Conservation (phyloP, 2,329 filamentous ascomycete species). For the Paracorniculantispora psalliotae region DNA sequence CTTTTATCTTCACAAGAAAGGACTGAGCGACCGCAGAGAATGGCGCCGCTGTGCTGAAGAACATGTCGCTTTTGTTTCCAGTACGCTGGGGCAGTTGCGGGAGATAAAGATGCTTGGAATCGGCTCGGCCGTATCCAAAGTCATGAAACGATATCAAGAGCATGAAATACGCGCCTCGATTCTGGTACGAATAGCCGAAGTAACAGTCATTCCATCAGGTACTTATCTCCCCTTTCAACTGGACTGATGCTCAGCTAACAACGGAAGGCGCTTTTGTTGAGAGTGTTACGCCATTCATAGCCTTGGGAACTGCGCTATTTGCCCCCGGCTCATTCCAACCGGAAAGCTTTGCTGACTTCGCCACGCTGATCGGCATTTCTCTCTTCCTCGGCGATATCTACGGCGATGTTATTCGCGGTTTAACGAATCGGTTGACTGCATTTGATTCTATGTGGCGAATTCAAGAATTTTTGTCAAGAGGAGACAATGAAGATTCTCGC, state of each 20-base stretch:
- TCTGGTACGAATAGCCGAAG: neutral
- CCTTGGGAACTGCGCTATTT: neutral
- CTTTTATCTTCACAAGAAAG: neutral
- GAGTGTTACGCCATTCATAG: neutral
- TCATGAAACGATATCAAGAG: neutral
- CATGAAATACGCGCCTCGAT: neutral
- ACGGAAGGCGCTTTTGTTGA: neutral
- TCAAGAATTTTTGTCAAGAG: neutral
- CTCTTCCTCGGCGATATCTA: neutral
- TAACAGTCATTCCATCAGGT: neutral
- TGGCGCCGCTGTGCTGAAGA: neutral
- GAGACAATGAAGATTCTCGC: neutral
- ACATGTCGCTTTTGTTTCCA: neutral
- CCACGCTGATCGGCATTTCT: neutral
- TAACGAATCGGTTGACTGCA: neutral
- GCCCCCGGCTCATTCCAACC: neutral
- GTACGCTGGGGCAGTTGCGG: neutral
- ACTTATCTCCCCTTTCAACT: neutral
- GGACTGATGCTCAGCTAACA: neutral
- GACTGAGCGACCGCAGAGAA: neutral
- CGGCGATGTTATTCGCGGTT: neutral
- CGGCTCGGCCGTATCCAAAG: neutral
- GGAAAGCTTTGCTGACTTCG: neutral
- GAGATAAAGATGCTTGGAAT: neutral
- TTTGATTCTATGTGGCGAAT: neutral